Conservation (phyloP, 805 yeast species). For the Yamadazyma scolyti region DNA sequence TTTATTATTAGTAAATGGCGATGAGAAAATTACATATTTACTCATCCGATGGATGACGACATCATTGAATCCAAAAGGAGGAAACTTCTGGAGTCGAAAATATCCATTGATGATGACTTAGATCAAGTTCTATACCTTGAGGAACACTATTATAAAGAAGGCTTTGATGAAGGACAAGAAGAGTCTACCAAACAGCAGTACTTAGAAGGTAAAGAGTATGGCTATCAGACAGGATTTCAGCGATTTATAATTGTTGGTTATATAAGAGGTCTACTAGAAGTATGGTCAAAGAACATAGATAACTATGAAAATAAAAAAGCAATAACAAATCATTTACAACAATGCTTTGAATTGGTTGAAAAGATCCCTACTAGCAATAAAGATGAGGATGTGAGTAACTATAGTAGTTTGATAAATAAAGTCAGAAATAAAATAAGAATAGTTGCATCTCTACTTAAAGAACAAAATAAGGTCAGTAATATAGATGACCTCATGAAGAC, state of each 20-base stretch:
- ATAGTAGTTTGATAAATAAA: conserved; percentile 49
- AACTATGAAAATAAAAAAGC: conserved; percentile 14
- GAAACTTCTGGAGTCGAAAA: no score
- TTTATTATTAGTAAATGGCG: neutral
- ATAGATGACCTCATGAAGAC: conserved; percentile 31
- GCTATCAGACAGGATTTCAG: conserved; percentile 76
- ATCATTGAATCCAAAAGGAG: no score
- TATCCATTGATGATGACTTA: conserved; percentile 32
- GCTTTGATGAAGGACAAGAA: conserved; percentile 65
- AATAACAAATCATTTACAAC: conserved; percentile 19
- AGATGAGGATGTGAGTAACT: conserved; percentile 51
- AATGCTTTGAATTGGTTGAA: conserved; percentile 27
- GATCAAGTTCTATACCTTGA: conserved; percentile 58
- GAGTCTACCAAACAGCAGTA: conserved; percentile 59
- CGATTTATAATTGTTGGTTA: conserved; percentile 69
- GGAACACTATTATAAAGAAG: conserved; percentile 58
- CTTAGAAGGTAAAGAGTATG: conserved; percentile 79
- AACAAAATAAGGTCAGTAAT: conserved; percentile 23
- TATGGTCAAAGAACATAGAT: conserved; percentile 25
- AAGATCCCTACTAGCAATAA: conserved; percentile 36
- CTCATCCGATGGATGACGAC: no score
- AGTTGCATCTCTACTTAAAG: conserved; percentile 34
- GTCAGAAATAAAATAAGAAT: conserved; percentile 62
- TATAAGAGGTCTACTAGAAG: conserved; percentile 46
- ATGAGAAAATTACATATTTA: no score